These are phyloP conservation scores for Backusella macrospora DNA, from an alignment of 192 early-diverging fungal species.

Conservation along the genomic window DNA sequence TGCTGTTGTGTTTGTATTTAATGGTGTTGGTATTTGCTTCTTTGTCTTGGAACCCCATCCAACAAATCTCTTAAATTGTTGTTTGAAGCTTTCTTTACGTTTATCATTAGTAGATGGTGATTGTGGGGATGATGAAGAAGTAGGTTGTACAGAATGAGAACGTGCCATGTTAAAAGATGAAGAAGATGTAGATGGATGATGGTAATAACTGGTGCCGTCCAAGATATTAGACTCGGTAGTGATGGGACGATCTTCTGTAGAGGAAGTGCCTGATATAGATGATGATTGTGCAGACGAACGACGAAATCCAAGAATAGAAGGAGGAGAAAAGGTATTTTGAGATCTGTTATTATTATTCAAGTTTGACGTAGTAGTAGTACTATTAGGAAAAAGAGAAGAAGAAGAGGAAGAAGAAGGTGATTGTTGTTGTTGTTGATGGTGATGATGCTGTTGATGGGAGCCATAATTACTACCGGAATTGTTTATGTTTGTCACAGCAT, in stretches of 20 bases:
- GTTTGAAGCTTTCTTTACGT: constrained; percentile 19
- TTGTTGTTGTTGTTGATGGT: neutral
- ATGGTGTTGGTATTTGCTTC: neutral
- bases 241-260: constrained; percentile 7
- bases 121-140: neutral
- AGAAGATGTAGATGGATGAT: constrained; percentile 1
- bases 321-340: constrained; percentile 14
- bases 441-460: neutral
- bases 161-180: constrained; percentile 21
- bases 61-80: constrained; percentile 24
- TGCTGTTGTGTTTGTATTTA: neutral
- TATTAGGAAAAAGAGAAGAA: constrained; percentile 5
- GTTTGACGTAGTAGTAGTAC: neutral
- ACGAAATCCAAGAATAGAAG: constrained; percentile 21
- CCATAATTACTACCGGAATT: constrained; percentile 8
- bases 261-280: constrained; percentile 14
- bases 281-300: constrained; percentile 20
- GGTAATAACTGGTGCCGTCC: neutral
- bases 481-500: neutral
- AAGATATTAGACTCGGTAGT: constrained; percentile 12
- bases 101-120: neutral
- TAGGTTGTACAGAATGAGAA: constrained; percentile 11
- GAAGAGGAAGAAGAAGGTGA: constrained; percentile 26
- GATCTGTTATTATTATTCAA: neutral
- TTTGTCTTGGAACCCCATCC: constrained; percentile 24